phyloP scores from a whole-genome alignment of 305 asterid genomes.

The Fraxinus sp. region DNA sequence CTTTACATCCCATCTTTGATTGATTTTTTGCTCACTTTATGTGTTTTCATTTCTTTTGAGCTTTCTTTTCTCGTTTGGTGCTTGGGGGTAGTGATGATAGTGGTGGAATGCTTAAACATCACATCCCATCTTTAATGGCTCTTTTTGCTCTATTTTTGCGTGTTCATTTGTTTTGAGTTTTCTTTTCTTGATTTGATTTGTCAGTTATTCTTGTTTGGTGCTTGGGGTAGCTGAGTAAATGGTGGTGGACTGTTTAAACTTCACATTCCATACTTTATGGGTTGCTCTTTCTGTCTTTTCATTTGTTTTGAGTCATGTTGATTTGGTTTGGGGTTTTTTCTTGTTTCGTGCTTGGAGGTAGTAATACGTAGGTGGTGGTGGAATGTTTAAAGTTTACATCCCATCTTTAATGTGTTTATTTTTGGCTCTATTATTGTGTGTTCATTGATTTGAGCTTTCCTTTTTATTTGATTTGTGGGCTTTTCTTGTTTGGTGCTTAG shows the following conservation, averaged over 20 bases:
- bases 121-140: background rate
- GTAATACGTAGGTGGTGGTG: background rate
- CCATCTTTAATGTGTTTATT: background rate
- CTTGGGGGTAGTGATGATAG: no score
- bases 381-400: background rate
- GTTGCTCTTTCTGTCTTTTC: background rate
- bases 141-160: background rate
- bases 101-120: no score
- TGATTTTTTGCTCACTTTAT: background rate
- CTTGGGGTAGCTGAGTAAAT: constrained; percentile 4
- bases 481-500: constrained; percentile 13
- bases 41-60: no score
- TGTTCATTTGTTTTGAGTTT: background rate
- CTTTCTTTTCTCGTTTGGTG: background rate
- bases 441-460: background rate
- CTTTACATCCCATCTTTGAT: background rate
- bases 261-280: background rate
- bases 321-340: background rate
- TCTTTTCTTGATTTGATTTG: background rate
- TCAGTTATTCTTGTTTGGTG: constrained; percentile 9
- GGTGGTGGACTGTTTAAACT: constrained; percentile 24
- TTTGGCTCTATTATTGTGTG: background rate
- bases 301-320: background rate
- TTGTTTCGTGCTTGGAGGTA: background rate
- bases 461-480: background rate